Evolutionary conservation across 2,329 filamentous ascomycete species (phyloP).

Genomic region (Claviceps humidiphila): DNA sequence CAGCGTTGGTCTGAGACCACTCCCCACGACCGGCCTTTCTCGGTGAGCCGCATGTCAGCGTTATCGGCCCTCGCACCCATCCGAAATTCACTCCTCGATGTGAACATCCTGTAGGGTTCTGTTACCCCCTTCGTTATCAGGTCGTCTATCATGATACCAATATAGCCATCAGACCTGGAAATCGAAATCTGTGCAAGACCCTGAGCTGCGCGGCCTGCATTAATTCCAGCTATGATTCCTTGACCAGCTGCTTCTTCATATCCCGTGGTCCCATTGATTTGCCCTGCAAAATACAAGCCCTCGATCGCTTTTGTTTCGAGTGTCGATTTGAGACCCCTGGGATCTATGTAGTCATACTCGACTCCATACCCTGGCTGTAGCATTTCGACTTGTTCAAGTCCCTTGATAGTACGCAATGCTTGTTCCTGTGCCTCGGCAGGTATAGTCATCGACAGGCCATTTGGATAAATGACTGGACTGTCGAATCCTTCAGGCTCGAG

Average conservation of each 20-base stretch:
- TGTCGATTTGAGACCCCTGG: constrained; percentile 72
- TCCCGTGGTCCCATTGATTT: constrained; percentile 96
- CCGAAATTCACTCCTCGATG: constrained; percentile 85
- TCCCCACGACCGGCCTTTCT: constrained; percentile 61
- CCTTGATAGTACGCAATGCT: constrained; percentile 74
- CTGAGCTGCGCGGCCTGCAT: constrained; percentile 71
- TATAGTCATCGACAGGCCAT: constrained; percentile 94
- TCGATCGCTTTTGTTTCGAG: constrained; percentile 86
- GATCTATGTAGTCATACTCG: constrained; percentile 97
- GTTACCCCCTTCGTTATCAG: constrained; percentile 92
- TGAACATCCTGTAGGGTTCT: constrained; percentile 98
- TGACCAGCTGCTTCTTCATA: constrained; percentile 97
- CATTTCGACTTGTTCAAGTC: constrained; percentile 82
- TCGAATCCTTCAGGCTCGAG: constrained; percentile 92
- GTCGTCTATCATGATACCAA: constrained; percentile 98
- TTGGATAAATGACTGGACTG: constrained; percentile 83
- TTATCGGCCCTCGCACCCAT: constrained; percentile 90
- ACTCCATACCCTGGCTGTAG: constrained; percentile 92
- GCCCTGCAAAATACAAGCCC: constrained; percentile 83
- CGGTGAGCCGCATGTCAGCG: constrained; percentile 75
- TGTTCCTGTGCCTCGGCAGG: constrained; percentile 76
- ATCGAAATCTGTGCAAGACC: constrained; percentile 53
- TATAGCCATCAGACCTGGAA: constrained; percentile 79
- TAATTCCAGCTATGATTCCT: constrained; percentile 83
- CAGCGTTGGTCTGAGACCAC: constrained; percentile 71